Conservation (phyloP, 768 basidiomycete species). For the Trametes meyenii region DNA sequence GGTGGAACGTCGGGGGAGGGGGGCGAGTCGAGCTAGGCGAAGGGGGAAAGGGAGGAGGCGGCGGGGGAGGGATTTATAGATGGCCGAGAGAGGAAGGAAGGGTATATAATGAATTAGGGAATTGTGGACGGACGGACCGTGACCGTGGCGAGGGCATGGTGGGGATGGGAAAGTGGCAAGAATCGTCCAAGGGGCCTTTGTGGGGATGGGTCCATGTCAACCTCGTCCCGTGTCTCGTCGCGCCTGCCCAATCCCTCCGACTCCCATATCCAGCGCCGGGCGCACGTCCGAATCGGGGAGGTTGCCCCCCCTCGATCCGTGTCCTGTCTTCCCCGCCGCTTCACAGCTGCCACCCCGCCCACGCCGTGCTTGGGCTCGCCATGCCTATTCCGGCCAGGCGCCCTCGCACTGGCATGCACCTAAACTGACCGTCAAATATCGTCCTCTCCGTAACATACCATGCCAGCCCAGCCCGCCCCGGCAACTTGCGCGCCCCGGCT, state of each 20-base stretch:
- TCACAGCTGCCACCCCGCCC: slow-evolving; percentile 1
- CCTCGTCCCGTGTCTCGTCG: background rate
- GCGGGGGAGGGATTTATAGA: slow-evolving; percentile 22
- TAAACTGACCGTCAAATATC: slow-evolving; percentile 12
- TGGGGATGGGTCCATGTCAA: slow-evolving; percentile 20
- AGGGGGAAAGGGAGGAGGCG: slow-evolving; percentile 29
- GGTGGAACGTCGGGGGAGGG: slow-evolving; percentile 24
- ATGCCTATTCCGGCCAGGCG: slow-evolving; percentile 10
- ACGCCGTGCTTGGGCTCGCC: slow-evolving; percentile 5
- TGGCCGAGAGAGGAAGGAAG: slow-evolving; percentile 20
- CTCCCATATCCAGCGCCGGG: background rate
- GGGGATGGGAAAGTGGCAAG: background rate
- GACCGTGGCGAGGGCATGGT: slow-evolving; percentile 18
- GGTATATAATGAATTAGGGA: slow-evolving; percentile 25
- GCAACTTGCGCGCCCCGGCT: background rate
- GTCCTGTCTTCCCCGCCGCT: slow-evolving; percentile 22
- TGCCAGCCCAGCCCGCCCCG: background rate
- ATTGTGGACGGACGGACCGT: slow-evolving; percentile 3
- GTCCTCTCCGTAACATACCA: slow-evolving; percentile 12
- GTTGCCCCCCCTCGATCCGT: slow-evolving; percentile 25
- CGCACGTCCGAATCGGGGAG: slow-evolving; percentile 3
- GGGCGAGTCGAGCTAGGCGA: slow-evolving; percentile 31
- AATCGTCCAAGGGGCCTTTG: background rate
- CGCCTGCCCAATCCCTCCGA: background rate
- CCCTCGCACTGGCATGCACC: slow-evolving; percentile 11